Evolutionary conservation across 225 moss, liverwort and hornwort genomes (phyloP), one percentile per base, ranked within the genome.

Genomic region (Pseudisothecium myosuroides): DNA sequence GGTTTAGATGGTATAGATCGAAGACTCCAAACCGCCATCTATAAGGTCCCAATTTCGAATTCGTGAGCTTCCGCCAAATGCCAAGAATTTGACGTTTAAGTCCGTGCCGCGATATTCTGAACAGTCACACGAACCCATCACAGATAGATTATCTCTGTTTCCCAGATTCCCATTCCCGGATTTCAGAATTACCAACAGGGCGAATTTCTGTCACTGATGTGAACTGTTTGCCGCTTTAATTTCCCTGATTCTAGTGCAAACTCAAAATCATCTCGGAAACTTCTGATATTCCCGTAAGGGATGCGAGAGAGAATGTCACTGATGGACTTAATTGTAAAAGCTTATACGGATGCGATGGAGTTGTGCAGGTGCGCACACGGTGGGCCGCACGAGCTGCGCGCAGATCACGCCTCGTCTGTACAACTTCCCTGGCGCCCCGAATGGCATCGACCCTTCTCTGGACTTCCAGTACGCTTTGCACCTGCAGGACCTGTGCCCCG

Each of bases 351-450:
- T 66, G 67, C 28, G 52, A 68, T 17, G 39, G 80, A 59, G 54
- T 66, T 27, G 47, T 63, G 84, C 66, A 94, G 94, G 94, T 47
- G 94, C 94, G n/a, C 94, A 94, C 86, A 93, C 94, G 1, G 89
- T 94, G 10, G 93, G 94, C 11, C 82, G 59, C 52, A 85, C 93
- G 52, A 91, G 88, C 34, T 94, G 94, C 43, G 78, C 49, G 12
- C 88, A 93, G 84, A 88, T 94, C 43, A 83, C 49, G 37, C 55
- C 84, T 23, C 93, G 94, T 14, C 86, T 94, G 37, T 93, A 94
- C 90, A 83, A 87, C 78, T 94, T 93, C 47, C 86, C 87, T 7
- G 91, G 90, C 5, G 55, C 88, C 13, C 10, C 47, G 11, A 94
- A 81, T 54, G 94, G 94, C 75, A 82, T 93, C 37, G 93, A 94